A percentile compares a stretch with the other conserved stretches of the same genome.
Conservation (phyloP, 352 stramenopile genomes). For the Phytophthora meadii region DNA sequence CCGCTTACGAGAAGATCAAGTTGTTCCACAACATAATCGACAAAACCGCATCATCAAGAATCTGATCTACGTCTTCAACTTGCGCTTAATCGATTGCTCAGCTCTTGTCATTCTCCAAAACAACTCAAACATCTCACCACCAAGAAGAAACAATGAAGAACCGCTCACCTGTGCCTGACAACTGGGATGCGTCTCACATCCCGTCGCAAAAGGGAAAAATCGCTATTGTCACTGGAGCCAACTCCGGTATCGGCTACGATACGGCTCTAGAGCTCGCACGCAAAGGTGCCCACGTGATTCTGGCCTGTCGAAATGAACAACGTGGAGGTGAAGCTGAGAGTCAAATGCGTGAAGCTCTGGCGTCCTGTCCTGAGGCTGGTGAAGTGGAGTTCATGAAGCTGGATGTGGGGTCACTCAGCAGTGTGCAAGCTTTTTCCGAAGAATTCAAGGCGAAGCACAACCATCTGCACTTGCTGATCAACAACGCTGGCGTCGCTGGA, state of each 20-base stretch:
- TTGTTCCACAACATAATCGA: neutral
- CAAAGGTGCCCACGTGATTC: constrained; percentile 42
- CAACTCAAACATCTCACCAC: neutral
- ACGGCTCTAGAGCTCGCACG: constrained; percentile 42
- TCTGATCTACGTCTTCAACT: neutral
- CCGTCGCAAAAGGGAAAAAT: constrained; percentile 32
- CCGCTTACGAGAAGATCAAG: neutral
- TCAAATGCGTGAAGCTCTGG: constrained; percentile 14
- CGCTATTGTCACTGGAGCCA: constrained; percentile 48
- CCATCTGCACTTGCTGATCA: constrained; percentile 60
- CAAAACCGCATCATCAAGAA: neutral
- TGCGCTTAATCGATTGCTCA: neutral
- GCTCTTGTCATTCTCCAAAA: neutral
- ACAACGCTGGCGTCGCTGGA: constrained; percentile 54
- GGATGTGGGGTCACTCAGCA: constrained; percentile 46
- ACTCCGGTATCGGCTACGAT: constrained; percentile 52
- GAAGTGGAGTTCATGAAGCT: constrained; percentile 51
- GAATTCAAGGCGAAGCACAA: constrained; percentile 22
- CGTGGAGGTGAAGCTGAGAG: constrained; percentile 27
- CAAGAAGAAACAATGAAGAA: neutral
- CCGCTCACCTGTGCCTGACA: constrained; percentile 11
- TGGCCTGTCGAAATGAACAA: constrained; percentile 44
- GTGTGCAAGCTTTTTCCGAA: constrained; percentile 40
- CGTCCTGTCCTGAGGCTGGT: constrained; percentile 1
- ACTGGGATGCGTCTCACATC: constrained; percentile 39